Percentiles rank a stretch among this genome's conserved stretches.
phyloP scores from a whole-genome alignment of 805 yeast genomes.

The Geotrichum ghanense region DNA sequence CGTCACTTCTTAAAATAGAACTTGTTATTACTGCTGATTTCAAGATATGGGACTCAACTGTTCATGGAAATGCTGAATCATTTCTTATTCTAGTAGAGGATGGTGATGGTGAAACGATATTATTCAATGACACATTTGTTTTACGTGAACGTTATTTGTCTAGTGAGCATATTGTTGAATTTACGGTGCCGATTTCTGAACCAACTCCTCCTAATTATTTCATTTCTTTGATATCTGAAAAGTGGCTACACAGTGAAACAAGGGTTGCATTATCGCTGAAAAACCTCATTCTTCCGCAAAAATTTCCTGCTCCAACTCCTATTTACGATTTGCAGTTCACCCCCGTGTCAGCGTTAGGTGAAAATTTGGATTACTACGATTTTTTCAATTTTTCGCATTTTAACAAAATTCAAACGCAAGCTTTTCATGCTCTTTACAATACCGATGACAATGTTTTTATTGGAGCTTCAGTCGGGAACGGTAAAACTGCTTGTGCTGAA shows the following conservation, averaged over 20 bases:
- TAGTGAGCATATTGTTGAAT: slow-evolving; percentile 47
- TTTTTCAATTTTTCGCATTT: slow-evolving; percentile 42
- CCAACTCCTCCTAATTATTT: slow-evolving; percentile 63
- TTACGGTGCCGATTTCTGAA: slow-evolving; percentile 47
- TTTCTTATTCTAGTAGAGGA: slow-evolving; percentile 73
- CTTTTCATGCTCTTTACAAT: slow-evolving; percentile 46
- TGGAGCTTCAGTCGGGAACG: slow-evolving; percentile 67
- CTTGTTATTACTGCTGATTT: slow-evolving; percentile 61
- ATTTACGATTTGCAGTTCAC: slow-evolving; percentile 41
- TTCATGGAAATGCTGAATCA: slow-evolving; percentile 56
- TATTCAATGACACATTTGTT: slow-evolving; percentile 45
- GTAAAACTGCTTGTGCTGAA: slow-evolving; percentile 63
- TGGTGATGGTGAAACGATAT: slow-evolving; percentile 63
- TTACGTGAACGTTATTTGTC: slow-evolving; percentile 40
- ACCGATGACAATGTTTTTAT: slow-evolving; percentile 49
- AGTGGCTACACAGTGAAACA: slow-evolving; percentile 71
- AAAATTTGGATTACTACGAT: slow-evolving; percentile 33
- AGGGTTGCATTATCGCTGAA: slow-evolving; percentile 49
- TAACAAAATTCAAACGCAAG: slow-evolving; percentile 67
- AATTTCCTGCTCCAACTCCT: slow-evolving; percentile 51
- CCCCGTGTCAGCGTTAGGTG: slow-evolving; percentile 37
- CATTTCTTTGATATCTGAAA: slow-evolving; percentile 62
- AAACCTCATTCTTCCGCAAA: slow-evolving; percentile 44
- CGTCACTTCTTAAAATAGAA: slow-evolving; percentile 52
- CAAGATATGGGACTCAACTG: slow-evolving; percentile 52